phyloP scores from a whole-genome alignment of 2,329 filamentous ascomycete genomes.

The Aspergillus luchuensis region DNA sequence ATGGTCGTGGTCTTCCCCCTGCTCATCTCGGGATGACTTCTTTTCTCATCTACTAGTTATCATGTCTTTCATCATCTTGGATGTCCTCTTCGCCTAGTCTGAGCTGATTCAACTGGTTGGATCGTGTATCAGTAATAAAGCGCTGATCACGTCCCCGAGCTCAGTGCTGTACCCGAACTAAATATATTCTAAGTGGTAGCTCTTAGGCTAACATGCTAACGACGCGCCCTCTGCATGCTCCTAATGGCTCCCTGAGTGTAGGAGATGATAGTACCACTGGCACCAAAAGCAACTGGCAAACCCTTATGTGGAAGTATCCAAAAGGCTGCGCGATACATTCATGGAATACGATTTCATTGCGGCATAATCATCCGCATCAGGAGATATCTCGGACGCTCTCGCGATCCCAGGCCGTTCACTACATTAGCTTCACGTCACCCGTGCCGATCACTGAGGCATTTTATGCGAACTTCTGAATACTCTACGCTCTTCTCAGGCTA shows the following conservation, averaged over 20 bases:
- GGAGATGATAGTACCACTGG: too few species aligned
- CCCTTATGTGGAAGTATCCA: too few species aligned
- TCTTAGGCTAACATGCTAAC: background rate
- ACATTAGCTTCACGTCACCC: conserved; percentile 1
- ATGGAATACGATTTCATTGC: background rate
- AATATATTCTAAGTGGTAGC: background rate
- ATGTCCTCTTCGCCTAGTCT: too few species aligned
- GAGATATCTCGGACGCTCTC: background rate
- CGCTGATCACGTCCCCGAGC: too few species aligned
- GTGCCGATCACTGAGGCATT: background rate
- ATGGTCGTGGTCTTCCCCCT: too few species aligned
- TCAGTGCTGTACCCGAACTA: too few species aligned
- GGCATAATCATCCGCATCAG: background rate
- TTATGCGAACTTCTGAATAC: background rate
- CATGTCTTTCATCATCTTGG: too few species aligned
- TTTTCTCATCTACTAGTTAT: too few species aligned
- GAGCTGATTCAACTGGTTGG: too few species aligned
- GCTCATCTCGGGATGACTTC: too few species aligned
- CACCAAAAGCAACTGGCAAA: too few species aligned
- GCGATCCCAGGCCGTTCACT: background rate
- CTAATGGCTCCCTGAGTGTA: background rate
- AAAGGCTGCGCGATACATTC: background rate
- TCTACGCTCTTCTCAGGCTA: background rate
- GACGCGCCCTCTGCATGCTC: background rate
- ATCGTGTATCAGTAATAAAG: too few species aligned